Evolutionary conservation across 2,329 filamentous ascomycete genomes (phyloP).

Genomic region (Hymenoscyphus infarciens): DNA sequence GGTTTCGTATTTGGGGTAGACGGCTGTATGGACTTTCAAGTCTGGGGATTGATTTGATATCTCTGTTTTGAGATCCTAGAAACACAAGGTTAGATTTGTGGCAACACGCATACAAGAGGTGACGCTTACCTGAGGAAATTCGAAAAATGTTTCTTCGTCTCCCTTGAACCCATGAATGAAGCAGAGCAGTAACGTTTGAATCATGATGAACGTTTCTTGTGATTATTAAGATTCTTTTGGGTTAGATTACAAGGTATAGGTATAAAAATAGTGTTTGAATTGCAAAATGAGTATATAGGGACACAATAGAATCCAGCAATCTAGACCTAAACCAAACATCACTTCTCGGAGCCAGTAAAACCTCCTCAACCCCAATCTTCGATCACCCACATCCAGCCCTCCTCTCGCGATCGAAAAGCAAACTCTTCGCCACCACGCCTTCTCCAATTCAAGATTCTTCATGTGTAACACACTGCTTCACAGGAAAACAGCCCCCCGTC

Average conservation of each 20-base stretch:
- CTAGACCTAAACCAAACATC: not conserved
- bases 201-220: conserved; percentile 38
- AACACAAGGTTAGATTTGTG: not conserved
- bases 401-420: not conserved
- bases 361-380: not conserved
- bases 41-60: conserved; percentile 58
- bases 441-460: not conserved
- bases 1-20: conserved; percentile 72
- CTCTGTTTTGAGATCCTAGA: conserved; percentile 53
- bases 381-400: not conserved
- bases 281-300: not conserved
- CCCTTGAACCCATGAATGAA: conserved; percentile 76
- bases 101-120: not conserved
- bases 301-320: not conserved
- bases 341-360: not conserved
- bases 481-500: not conserved
- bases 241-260: not conserved
- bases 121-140: conserved; percentile 52
- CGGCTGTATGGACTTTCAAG: conserved; percentile 55
- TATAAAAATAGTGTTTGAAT: not conserved
- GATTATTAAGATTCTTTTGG: not conserved
- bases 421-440: not conserved
- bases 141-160: conserved; percentile 64
- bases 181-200: conserved; percentile 63
- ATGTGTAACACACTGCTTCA: not conserved